phyloP scores from a whole-genome alignment of 805 yeast genomes.

The Candida sphagnicola region DNA sequence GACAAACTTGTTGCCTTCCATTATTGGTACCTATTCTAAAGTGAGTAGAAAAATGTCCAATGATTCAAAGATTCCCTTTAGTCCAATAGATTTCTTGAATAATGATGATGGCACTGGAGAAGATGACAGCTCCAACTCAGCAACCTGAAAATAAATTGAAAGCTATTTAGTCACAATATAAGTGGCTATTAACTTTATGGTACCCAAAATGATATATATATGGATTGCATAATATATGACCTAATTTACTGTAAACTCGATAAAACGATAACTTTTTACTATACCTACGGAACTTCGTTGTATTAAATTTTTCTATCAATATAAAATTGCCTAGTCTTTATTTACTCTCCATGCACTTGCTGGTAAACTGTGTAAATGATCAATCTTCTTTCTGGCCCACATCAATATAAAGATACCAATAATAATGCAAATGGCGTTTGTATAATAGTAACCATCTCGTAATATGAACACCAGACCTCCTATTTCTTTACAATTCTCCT shows the following conservation, averaged over 20 bases:
- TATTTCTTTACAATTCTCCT: conserved; percentile 44
- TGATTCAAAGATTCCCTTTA: conserved; percentile 35
- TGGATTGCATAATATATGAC: too few relatives aligned
- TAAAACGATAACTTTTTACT: too few relatives aligned
- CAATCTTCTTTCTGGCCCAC: conserved; percentile 63
- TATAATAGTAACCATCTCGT: conserved; percentile 80
- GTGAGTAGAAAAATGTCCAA: conserved; percentile 31
- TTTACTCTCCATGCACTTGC: conserved; percentile 70
- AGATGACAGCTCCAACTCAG: conserved; percentile 4
- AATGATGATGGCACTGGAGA: conserved; percentile 22
- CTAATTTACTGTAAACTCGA: too few relatives aligned
- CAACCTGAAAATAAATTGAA: too few relatives aligned
- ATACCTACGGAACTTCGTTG: too few relatives aligned
- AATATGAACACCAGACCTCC: conserved; percentile 55
- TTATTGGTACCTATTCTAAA: conserved; percentile 36
- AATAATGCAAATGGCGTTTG: conserved; percentile 67
- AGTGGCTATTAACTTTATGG: too few relatives aligned
- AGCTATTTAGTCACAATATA: too few relatives aligned
- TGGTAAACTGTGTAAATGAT: conserved; percentile 67
- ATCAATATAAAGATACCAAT: conserved; percentile 64
- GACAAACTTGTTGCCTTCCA: conserved; percentile 37
- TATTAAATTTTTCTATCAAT: too few relatives aligned
- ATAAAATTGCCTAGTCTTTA: conserved; percentile 6
- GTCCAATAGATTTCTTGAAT: conserved; percentile 38
- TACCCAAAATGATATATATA: too few relatives aligned